Evolutionary conservation across 202 grass and related monocot species (phyloP).

Genomic region (Hordeum pubiflorum): DNA sequence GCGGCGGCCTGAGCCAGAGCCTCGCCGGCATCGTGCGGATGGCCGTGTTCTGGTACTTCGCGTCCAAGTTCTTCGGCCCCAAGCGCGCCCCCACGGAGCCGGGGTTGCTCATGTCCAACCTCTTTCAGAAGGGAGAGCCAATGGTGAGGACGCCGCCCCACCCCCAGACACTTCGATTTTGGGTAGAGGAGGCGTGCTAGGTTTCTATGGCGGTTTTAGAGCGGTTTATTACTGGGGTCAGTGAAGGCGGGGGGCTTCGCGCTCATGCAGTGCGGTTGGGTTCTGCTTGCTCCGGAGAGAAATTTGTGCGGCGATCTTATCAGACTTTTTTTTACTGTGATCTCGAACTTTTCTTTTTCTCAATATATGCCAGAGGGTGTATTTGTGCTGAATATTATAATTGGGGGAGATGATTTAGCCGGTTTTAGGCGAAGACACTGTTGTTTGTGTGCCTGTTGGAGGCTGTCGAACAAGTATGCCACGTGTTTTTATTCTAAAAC

Average conservation of each 20-base stretch:
- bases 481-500: not conserved
- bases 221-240: not conserved
- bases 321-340: not conserved
- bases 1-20: constrained; percentile 54
- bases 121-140: constrained; percentile 86
- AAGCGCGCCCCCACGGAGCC: constrained; percentile 71
- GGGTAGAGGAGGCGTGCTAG: not conserved
- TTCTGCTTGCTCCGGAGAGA: not conserved
- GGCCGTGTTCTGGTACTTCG: constrained; percentile 95
- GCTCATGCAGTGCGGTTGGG: not conserved
- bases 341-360: constrained; percentile 6
- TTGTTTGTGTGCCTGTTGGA: not conserved
- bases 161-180: not conserved
- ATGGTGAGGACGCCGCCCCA: constrained; percentile 41
- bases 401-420: not conserved
- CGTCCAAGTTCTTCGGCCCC: constrained; percentile 79
- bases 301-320: not conserved
- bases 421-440: not conserved
- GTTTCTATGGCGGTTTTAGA: not conserved
- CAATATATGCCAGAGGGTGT: not conserved
- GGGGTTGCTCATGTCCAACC: constrained; percentile 67
- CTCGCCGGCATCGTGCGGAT: constrained; percentile 69
- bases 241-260: not conserved
- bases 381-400: not conserved
- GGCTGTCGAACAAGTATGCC: not conserved